Base-by-base conservation (phyloP, 345 rosid genomes). In the Cardamine occulta region DNA sequence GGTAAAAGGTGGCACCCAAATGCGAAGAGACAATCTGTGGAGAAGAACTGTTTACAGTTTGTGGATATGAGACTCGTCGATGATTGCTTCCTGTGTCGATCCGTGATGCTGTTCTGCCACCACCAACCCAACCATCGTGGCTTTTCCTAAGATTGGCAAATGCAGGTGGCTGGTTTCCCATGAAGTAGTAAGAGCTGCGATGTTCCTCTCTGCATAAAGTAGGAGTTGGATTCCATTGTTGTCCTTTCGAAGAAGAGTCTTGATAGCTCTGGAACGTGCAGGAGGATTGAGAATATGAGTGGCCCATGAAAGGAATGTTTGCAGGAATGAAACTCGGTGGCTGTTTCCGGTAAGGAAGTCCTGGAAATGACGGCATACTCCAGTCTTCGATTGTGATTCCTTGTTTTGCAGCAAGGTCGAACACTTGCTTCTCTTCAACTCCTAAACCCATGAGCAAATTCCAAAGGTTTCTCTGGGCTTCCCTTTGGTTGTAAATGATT, bases 401-500 rank as follows among this genome's bases (percentile, higher is more conserved):
- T 70, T 86, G 95, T 81, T 87, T 83, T 52, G 86, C 84, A 61
- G 95, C 96, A 17, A 91, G 84, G 74, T 94, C 95, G 45, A 88
- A 48, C 71, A 91, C 74, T 75, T 73, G 83, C 72, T 88, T 90
- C 84, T 90, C 89, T 29, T 94, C 91, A 26, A 89, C 85, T 65
- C 96, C 98, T 73, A 86, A 81, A 28, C 90, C 89, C 89, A 86
- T 84, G 15, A 91, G 82, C 82, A 91, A 69, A 73, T 87, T 90
- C 97, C 97, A 91, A 21, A 91, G 81, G 55, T 90, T 88, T 76
- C 83, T 85, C 69, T 88, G 97, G 26, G 88, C 93, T 83, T 87
- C 93, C 48, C 90, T 87, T 79, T 91, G 97, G 74, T 83, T 89
- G 81, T 91, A 93, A 80, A 94, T 94, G 64, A 94, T 84, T 82